Evolutionary conservation across 768 basidiomycete species (phyloP).

Genomic region (Bullera alba): DNA sequence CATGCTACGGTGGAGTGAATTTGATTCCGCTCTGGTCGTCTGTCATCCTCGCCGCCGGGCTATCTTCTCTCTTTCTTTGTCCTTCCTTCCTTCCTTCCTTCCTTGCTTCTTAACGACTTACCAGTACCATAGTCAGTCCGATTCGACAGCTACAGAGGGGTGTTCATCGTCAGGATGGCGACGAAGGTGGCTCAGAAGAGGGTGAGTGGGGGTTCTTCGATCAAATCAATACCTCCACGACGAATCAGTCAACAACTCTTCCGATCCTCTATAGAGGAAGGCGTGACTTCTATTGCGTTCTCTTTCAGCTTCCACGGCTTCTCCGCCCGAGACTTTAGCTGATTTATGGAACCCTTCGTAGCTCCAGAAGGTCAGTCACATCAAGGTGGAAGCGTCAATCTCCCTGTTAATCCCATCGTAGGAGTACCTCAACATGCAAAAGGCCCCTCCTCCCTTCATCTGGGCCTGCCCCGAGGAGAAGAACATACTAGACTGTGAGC

Average conservation of each 20-base stretch:
- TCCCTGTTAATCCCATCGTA: slow-evolving; percentile 58
- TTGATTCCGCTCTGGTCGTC: no score
- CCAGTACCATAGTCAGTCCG: no score
- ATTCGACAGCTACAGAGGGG: no score
- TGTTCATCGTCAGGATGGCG: slow-evolving; percentile 12
- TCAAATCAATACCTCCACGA: not conserved
- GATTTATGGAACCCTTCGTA: not conserved
- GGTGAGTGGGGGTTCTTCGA: slow-evolving; percentile 6
- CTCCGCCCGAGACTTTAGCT: no score
- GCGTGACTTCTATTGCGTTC: not conserved
- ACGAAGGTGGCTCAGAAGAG: slow-evolving; percentile 23
- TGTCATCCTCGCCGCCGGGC: no score
- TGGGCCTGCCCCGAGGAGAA: slow-evolving; percentile 95
- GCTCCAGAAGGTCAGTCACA: slow-evolving; percentile 20
- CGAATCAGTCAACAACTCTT: no score
- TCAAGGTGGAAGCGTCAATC: not conserved
- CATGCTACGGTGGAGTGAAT: no score
- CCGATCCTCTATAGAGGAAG: no score
- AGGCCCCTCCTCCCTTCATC: slow-evolving; percentile 86
- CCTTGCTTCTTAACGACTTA: no score
- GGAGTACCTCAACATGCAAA: slow-evolving; percentile 88
- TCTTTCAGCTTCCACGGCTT: not conserved
- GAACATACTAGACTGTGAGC: slow-evolving; percentile 91
- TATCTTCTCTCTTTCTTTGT: no score
- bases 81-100: no score